These are phyloP conservation scores for Phytophthora pistaciae DNA, from an alignment of 352 stramenopile genomes.

Conservation along the genomic window DNA sequence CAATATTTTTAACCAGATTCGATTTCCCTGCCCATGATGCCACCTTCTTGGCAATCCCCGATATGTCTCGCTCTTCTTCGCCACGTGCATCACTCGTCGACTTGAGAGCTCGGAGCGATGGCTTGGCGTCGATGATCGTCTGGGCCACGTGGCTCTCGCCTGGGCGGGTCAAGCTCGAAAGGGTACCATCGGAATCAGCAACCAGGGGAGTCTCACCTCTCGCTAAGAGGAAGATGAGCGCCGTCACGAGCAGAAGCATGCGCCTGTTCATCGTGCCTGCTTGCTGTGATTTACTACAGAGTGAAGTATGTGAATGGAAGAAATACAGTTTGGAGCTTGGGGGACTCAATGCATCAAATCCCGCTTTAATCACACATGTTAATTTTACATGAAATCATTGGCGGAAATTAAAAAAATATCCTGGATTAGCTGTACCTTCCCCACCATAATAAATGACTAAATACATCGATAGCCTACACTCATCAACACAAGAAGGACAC, in stretches of 20 bases:
- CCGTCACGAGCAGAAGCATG: background rate
- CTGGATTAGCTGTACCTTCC: too few relatives aligned
- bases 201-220: background rate
- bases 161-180: background rate
- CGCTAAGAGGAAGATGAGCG: background rate
- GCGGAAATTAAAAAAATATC: too few relatives aligned
- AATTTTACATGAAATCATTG: too few relatives aligned
- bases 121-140: background rate
- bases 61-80: background rate
- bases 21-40: background rate
- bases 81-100: background rate
- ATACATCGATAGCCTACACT: too few relatives aligned
- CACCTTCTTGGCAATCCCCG: background rate
- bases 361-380: too few relatives aligned
- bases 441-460: too few relatives aligned
- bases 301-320: background rate
- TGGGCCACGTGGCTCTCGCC: background rate
- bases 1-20: background rate
- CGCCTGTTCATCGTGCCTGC: background rate
- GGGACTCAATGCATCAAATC: too few relatives aligned
- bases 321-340: too few relatives aligned
- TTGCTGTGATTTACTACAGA: background rate
- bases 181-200: background rate
- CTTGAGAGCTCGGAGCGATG: background rate
- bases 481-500: too few relatives aligned